Conservation (phyloP, 331 rosid species). For the Arachis monticola region DNA sequence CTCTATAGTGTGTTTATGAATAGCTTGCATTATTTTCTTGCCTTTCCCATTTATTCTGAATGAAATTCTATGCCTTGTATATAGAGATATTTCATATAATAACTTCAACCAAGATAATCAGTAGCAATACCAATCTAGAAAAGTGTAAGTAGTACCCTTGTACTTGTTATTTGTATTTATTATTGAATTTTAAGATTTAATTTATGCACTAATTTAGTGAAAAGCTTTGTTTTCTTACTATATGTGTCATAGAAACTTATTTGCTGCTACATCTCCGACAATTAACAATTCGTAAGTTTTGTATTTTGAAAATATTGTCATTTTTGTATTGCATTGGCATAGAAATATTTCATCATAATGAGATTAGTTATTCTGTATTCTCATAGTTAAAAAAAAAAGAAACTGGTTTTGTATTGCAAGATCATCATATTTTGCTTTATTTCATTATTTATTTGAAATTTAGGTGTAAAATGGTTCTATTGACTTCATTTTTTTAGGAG, state of each 20-base stretch:
- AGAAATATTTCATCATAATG: not conserved
- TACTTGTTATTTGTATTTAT: not conserved
- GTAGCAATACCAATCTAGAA: conserved; percentile 38
- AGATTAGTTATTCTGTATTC: not conserved
- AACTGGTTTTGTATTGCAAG: too few species aligned
- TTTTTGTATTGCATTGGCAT: not conserved
- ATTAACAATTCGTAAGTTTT: conserved; percentile 58
- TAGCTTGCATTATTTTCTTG: not conserved
- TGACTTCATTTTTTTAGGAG: too few species aligned
- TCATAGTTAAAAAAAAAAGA: too few species aligned
- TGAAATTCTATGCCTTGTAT: conserved; percentile 18
- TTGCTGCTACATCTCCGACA: conserved; percentile 50
- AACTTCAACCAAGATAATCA: conserved; percentile 43
- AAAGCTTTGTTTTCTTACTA: not conserved
- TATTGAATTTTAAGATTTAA: conserved; percentile 2
- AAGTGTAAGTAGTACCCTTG: conserved; percentile 54
- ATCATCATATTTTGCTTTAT: too few species aligned
- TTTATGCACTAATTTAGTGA: not conserved
- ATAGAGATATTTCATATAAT: conserved; percentile 39
- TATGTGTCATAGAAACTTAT: conserved; percentile 58
- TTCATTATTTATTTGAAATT: too few species aligned
- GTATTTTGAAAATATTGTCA: too few species aligned
- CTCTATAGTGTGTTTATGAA: not conserved
- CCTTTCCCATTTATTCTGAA: conserved; percentile 22
- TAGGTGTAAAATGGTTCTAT: too few species aligned